Evolutionary conservation across 768 basidiomycete species (phyloP).

Genomic region (Tulasnella sp.): DNA sequence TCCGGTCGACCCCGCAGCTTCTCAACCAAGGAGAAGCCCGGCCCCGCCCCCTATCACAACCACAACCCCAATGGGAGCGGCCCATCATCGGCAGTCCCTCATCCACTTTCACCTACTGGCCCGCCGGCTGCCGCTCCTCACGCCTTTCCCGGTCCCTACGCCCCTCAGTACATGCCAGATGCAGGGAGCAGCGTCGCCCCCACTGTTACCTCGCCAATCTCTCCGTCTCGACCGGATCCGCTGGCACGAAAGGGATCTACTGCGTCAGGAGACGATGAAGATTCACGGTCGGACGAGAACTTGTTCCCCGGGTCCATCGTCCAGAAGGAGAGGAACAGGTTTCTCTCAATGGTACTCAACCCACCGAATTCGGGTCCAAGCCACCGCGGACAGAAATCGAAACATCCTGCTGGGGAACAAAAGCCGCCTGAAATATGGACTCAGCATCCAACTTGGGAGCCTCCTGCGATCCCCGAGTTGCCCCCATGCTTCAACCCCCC

Average conservation of each 20-base stretch:
- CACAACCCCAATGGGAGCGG: background rate
- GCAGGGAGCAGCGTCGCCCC: constrained; percentile 42
- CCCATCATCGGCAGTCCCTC: constrained; percentile 1
- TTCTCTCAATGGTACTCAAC: constrained; percentile 83
- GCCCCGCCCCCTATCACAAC: constrained; percentile 13
- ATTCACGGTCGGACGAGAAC: constrained; percentile 52
- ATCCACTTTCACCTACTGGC: background rate
- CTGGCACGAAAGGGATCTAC: constrained; percentile 33
- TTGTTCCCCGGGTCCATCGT: constrained; percentile 80
- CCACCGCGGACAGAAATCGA: background rate
- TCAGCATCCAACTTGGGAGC: constrained; percentile 5
- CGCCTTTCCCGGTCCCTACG: background rate
- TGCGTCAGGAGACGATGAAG: constrained; percentile 61
- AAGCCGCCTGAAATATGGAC: background rate
- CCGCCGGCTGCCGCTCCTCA: background rate
- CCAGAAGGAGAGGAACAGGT: constrained; percentile 68
- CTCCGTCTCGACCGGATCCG: constrained; percentile 46
- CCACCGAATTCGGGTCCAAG: constrained; percentile 43
- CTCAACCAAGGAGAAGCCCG: background rate
- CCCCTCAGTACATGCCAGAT: constrained; percentile 25
- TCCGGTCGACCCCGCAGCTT: constrained; percentile 13
- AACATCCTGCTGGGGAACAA: background rate
- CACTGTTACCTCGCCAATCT: constrained; percentile 41
- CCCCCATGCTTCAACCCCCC: constrained; percentile 41
- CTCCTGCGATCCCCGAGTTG: background rate